These are phyloP conservation scores for Myriosclerotinia scirpicola DNA, from an alignment of 2,329 filamentous ascomycete genomes.

Conservation along the genomic window DNA sequence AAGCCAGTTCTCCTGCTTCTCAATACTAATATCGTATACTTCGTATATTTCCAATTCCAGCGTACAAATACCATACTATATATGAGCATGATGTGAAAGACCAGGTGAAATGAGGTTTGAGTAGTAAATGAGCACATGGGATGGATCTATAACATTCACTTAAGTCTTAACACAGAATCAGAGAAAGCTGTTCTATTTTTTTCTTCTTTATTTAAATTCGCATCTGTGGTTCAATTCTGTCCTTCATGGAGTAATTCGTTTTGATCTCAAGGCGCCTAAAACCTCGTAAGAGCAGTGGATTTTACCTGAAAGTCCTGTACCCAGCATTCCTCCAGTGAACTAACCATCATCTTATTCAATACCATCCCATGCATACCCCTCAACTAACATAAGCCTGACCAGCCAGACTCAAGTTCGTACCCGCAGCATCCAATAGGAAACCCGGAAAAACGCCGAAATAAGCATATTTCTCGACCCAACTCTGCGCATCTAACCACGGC, in stretches of 20 bases:
- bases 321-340: background rate
- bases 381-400: slow-evolving; percentile 28
- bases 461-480: slow-evolving; percentile 44
- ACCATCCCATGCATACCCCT: background rate
- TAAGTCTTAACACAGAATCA: too few relatives aligned
- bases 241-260: background rate
- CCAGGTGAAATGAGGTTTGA: too few relatives aligned
- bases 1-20: too few relatives aligned
- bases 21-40: too few relatives aligned
- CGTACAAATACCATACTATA: too few relatives aligned
- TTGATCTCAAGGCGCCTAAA: background rate
- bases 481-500: slow-evolving; percentile 46
- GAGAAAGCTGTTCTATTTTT: too few relatives aligned
- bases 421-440: slow-evolving; percentile 35
- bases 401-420: slow-evolving; percentile 25
- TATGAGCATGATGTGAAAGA: too few relatives aligned
- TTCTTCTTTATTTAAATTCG: background rate
- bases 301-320: background rate
- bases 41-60: too few relatives aligned
- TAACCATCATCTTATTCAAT: background rate
- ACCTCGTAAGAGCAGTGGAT: background rate
- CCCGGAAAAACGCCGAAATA: slow-evolving; percentile 41
- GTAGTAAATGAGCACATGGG: too few relatives aligned
- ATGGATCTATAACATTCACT: too few relatives aligned
- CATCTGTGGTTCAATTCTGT: background rate